A percentile compares a stretch with the other conserved stretches of the same genome.
Conservation (phyloP, 2,329 filamentous ascomycete species). For the Aspergillus fructus region DNA sequence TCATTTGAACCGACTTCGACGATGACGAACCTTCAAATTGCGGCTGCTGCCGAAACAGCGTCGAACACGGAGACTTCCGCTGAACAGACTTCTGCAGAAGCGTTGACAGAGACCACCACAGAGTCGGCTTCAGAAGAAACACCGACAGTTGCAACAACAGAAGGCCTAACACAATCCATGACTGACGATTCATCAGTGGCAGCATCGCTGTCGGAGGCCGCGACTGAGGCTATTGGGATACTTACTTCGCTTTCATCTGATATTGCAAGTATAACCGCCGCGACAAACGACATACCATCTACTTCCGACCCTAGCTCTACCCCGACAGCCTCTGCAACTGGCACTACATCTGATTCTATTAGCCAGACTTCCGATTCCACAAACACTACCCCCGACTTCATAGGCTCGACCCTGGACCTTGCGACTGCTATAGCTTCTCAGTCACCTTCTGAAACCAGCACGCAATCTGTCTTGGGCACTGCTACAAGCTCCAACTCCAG, state of each 20-base stretch:
- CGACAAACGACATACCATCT: background rate
- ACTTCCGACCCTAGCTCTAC: background rate
- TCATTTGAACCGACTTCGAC: background rate
- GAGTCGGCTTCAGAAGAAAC: background rate
- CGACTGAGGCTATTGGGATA: background rate
- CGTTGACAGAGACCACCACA: background rate
- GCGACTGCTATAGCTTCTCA: conserved; percentile 2
- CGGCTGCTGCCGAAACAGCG: background rate
- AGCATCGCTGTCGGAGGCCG: background rate
- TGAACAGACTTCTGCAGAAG: background rate
- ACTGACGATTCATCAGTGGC: background rate
- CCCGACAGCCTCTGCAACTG: background rate
- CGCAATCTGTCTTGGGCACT: background rate
- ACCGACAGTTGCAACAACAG: background rate
- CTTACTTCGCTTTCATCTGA: background rate
- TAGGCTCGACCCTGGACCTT: conserved; percentile 1
- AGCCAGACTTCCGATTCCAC: background rate
- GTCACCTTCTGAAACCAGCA: background rate
- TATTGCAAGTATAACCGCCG: background rate
- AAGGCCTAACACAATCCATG: background rate
- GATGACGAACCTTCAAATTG: background rate
- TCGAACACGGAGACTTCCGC: background rate
- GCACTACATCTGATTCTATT: background rate
- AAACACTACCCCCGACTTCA: background rate
- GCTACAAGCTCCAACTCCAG: background rate